phyloP scores from a whole-genome alignment of 805 yeast genomes.

The Jamesozyma rosinii region DNA sequence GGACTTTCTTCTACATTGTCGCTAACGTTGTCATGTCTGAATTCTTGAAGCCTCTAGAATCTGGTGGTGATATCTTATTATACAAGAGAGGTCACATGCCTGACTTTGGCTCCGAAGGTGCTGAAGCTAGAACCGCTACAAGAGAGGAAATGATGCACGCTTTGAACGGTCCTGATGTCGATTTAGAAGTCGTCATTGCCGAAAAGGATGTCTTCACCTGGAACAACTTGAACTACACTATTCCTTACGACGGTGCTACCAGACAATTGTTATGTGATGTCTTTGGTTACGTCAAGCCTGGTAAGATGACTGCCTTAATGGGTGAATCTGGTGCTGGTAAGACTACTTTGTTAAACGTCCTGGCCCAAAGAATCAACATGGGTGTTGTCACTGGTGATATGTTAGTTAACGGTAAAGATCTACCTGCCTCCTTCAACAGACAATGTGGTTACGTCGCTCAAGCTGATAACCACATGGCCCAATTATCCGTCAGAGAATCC shows the following conservation, averaged over 20 bases:
- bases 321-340: constrained; percentile 87
- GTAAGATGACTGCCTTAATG: constrained; percentile 74
- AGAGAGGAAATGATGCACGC: constrained; percentile 35
- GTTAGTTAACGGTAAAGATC: constrained; percentile 58
- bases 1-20: constrained; percentile 34
- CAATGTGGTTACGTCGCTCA: constrained; percentile 77
- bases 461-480: constrained; percentile 64
- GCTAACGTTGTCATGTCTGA: constrained; percentile 32
- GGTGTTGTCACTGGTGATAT: constrained; percentile 67
- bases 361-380: constrained; percentile 59
- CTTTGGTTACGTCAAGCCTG: constrained; percentile 72
- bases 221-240: constrained; percentile 59
- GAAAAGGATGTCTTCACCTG: constrained; percentile 56
- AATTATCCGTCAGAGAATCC: constrained; percentile 67
- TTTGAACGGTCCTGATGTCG: constrained; percentile 27
- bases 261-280: constrained; percentile 47
- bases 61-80: constrained; percentile 35
- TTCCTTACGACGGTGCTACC: constrained; percentile 51
- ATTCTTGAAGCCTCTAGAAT: constrained; percentile 30
- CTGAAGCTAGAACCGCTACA: constrained; percentile 31
- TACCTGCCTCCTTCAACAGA: constrained; percentile 57
- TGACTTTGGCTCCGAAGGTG: constrained; percentile 27
- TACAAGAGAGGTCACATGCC: constrained; percentile 40
- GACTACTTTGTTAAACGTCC: constrained; percentile 63
- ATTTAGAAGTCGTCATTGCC: constrained; percentile 26